Conservation (phyloP, 2,329 filamentous ascomycete genomes). For the Colletotrichum echinochloae region DNA sequence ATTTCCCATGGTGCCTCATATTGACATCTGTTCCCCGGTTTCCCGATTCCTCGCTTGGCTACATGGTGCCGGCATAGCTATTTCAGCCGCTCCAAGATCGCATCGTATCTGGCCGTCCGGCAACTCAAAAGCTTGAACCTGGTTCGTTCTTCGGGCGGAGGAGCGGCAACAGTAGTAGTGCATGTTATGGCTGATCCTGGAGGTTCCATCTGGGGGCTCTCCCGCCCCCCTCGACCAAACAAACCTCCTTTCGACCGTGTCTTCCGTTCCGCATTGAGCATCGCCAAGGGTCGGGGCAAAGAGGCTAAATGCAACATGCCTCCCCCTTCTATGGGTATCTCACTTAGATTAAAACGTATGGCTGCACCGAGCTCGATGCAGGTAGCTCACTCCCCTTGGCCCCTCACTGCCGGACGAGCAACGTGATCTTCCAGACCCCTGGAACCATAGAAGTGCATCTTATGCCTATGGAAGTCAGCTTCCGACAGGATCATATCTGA, state of each 20-base stretch:
- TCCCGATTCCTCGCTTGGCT: constrained; percentile 18
- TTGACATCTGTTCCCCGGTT: constrained; percentile 1
- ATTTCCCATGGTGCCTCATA: background rate
- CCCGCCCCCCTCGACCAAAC: constrained; percentile 8
- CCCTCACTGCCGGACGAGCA: constrained; percentile 23
- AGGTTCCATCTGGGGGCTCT: background rate
- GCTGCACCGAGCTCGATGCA: constrained; percentile 3
- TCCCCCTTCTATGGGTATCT: background rate
- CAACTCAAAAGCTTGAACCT: background rate
- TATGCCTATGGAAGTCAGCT: constrained; percentile 15
- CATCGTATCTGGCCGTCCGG: background rate
- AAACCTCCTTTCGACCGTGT: constrained; percentile 32
- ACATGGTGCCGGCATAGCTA: constrained; percentile 14
- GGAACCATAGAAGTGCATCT: constrained; percentile 14
- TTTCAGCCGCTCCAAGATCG: constrained; percentile 23
- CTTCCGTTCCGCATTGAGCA: constrained; percentile 40
- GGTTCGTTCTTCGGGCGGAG: background rate
- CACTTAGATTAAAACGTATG: constrained; percentile 14
- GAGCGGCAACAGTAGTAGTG: background rate
- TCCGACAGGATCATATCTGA: constrained; percentile 6
- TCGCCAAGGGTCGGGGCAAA: constrained; percentile 13
- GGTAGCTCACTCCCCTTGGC: background rate
- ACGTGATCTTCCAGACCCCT: constrained; percentile 10
- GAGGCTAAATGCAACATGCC: constrained; percentile 35
- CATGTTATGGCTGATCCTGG: background rate